Conservation (phyloP, 2,329 filamentous ascomycete species). For the Venturia asperata region DNA sequence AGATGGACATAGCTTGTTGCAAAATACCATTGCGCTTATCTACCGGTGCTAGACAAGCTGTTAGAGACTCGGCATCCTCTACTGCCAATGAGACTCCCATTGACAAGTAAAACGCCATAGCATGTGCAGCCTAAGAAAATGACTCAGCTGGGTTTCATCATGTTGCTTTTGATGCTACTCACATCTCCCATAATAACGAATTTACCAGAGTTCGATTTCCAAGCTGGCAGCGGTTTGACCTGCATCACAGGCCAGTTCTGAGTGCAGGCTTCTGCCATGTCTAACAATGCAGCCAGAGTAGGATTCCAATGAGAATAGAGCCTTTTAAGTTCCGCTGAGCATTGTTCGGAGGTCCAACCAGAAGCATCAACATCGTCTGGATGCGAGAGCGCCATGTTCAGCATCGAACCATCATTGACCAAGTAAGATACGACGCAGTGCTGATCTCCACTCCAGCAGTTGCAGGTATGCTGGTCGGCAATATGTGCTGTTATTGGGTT, state of each 20-base stretch:
- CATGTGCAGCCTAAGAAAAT: not conserved
- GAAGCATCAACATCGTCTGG: slow-evolving; percentile 22
- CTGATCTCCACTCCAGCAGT: slow-evolving; percentile 22
- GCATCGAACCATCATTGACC: slow-evolving; percentile 21
- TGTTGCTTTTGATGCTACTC: slow-evolving; percentile 18
- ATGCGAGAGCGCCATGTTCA: slow-evolving; percentile 23
- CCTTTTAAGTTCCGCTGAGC: slow-evolving; percentile 16
- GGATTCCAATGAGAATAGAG: slow-evolving; percentile 21
- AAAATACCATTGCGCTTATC: not conserved
- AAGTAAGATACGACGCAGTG: slow-evolving; percentile 24
- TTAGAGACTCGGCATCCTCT: slow-evolving; percentile 23
- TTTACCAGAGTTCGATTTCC: slow-evolving; percentile 21
- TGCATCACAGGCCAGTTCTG: slow-evolving; percentile 18
- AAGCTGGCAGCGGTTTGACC: slow-evolving; percentile 21
- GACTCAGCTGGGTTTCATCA: not conserved
- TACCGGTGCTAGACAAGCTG: not conserved
- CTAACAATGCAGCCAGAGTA: slow-evolving; percentile 20
- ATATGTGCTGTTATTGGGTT: slow-evolving; percentile 21
- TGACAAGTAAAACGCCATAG: slow-evolving; percentile 24
- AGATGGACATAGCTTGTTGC: slow-evolving; percentile 20
- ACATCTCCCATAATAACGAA: slow-evolving; percentile 23
- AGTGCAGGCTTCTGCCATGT: slow-evolving; percentile 19
- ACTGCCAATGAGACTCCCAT: slow-evolving; percentile 25
- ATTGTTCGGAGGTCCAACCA: slow-evolving; percentile 21
- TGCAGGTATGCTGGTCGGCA: slow-evolving; percentile 21